Percentiles rank a stretch among this genome's conserved stretches.
Evolutionary conservation across 1,284 basidiomycete species (phyloP).

Genomic region (Acaromyces ingoldii): DNA sequence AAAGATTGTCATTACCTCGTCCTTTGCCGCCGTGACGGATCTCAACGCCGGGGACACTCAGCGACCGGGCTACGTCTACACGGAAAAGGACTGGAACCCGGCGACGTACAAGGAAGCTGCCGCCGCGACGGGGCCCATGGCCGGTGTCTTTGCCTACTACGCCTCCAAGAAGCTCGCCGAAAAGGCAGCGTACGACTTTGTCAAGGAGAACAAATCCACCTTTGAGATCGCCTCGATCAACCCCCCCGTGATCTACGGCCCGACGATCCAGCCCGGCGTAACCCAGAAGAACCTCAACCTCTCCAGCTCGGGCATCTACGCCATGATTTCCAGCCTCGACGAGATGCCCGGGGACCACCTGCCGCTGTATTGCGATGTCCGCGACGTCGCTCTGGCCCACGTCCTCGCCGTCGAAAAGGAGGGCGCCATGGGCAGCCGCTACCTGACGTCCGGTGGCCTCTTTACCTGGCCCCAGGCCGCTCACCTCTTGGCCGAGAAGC

Average conservation of each 20-base stretch:
- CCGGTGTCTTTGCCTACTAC: slow-evolving; percentile 26
- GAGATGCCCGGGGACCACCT: slow-evolving; percentile 40
- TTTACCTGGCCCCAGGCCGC: slow-evolving; percentile 37
- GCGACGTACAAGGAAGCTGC: slow-evolving; percentile 29
- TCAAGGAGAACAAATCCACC: slow-evolving; percentile 19
- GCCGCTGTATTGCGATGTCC: slow-evolving; percentile 46
- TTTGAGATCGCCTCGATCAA: slow-evolving; percentile 33
- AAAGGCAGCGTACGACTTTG: slow-evolving; percentile 38
- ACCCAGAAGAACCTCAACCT: slow-evolving; percentile 31
- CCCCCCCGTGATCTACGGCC: slow-evolving; percentile 33
- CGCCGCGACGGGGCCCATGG: slow-evolving; percentile 6
- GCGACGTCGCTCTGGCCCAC: slow-evolving; percentile 43
- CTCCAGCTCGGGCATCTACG: slow-evolving; percentile 31
- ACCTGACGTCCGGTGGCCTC: slow-evolving; percentile 29
- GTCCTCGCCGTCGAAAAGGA: slow-evolving; percentile 27
- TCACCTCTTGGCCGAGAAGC: slow-evolving; percentile 20
- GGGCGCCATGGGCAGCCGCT: slow-evolving; percentile 27
- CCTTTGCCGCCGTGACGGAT: slow-evolving; percentile 37
- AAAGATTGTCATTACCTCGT: slow-evolving; percentile 42
- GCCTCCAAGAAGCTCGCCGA: slow-evolving; percentile 43
- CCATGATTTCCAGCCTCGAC: slow-evolving; percentile 4
- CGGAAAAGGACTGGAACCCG: slow-evolving; percentile 34
- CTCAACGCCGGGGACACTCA: no score
- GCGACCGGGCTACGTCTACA: slow-evolving; percentile 35
- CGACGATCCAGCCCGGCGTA: slow-evolving; percentile 22